A percentile compares a stretch with the other conserved stretches of the same genome.
Evolutionary conservation across 129 eudicot species (phyloP).

Genomic region (Chrysanthemum seticuspe): DNA sequence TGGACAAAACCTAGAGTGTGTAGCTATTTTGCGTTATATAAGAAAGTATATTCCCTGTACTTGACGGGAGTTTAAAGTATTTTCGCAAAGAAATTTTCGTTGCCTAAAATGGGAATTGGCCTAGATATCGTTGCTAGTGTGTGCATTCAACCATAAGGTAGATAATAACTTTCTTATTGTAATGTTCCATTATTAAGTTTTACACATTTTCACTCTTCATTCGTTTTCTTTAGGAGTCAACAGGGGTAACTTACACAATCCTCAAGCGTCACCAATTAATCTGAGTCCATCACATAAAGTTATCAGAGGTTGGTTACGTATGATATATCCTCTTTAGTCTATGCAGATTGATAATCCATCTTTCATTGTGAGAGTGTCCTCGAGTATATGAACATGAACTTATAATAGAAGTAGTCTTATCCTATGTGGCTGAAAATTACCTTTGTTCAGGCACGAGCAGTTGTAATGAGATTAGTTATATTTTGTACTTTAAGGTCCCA

Average conservation of each 20-base stretch:
- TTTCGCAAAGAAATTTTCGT: not conserved
- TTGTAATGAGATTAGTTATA: not conserved
- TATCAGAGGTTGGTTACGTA: slow-evolving; percentile 64
- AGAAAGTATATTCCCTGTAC: slow-evolving; percentile 1
- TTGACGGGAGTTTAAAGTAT: not conserved
- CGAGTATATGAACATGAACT: slow-evolving; percentile 1
- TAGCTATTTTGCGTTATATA: not conserved
- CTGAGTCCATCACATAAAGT: slow-evolving; percentile 85
- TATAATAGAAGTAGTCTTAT: not conserved
- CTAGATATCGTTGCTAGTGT: not conserved
- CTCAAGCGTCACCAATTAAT: slow-evolving; percentile 34
- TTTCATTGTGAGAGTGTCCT: not conserved
- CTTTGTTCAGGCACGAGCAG: not conserved
- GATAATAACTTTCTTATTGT: slow-evolving; percentile 26
- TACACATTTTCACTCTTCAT: slow-evolving; percentile 11
- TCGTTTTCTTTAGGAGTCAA: slow-evolving; percentile 19
- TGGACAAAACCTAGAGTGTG: not conserved
- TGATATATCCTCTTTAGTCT: not conserved
- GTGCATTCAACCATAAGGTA: not conserved
- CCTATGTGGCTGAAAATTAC: slow-evolving; percentile 7
- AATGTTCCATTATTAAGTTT: slow-evolving; percentile 10
- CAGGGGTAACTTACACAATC: slow-evolving; percentile 36
- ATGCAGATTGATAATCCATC: not conserved
- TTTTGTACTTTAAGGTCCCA: not conserved
- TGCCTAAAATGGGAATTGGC: not conserved